Percentiles rank a stretch among this genome's conserved stretches.
phyloP scores from a whole-genome alignment of 768 basidiomycete genomes.

The Calocera viscosa region DNA sequence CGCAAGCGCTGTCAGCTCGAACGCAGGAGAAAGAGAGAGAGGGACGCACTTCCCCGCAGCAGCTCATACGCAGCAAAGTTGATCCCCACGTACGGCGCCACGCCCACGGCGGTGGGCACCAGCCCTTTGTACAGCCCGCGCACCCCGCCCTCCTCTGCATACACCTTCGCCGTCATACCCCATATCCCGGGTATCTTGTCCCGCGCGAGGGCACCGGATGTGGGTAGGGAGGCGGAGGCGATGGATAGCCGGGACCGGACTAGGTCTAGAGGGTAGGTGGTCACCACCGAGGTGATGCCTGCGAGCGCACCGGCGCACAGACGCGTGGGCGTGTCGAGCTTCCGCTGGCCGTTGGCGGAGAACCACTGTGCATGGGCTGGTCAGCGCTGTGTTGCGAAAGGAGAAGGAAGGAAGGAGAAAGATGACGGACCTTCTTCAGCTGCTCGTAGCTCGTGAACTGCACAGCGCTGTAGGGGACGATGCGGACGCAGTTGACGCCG shows the following conservation, averaged over 20 bases:
- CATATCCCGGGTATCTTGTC: slow-evolving; percentile 38
- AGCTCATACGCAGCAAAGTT: slow-evolving; percentile 94
- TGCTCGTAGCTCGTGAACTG: slow-evolving; percentile 67
- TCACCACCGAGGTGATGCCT: slow-evolving; percentile 88
- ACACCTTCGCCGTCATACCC: slow-evolving; percentile 84
- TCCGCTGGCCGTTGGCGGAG: slow-evolving; percentile 50
- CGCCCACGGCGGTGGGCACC: slow-evolving; percentile 71
- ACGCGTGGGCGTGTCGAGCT: slow-evolving; percentile 80
- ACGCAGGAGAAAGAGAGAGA: slow-evolving; percentile 15
- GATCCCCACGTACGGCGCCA: slow-evolving; percentile 66
- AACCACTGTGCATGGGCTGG: slow-evolving; percentile 42
- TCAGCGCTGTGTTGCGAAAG: no score
- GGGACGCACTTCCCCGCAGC: slow-evolving; percentile 37
- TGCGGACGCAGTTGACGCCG: slow-evolving; percentile 79
- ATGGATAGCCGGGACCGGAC: slow-evolving; percentile 87
- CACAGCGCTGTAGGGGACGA: slow-evolving; percentile 65
- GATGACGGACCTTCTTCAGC: slow-evolving; percentile 55
- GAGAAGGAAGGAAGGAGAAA: slow-evolving; percentile 13
- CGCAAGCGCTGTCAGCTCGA: neutral
- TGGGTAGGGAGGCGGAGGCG: slow-evolving; percentile 66
- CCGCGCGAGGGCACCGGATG: slow-evolving; percentile 25
- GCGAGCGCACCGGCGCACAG: slow-evolving; percentile 79
- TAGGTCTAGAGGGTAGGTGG: slow-evolving; percentile 88
- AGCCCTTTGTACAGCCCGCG: slow-evolving; percentile 74
- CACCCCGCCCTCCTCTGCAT: slow-evolving; percentile 84